Percentiles rank a stretch among this genome's conserved stretches.
These are phyloP conservation scores for Scalesia atractyloides DNA, from an alignment of 129 eudicot species.

Conservation along the genomic window DNA sequence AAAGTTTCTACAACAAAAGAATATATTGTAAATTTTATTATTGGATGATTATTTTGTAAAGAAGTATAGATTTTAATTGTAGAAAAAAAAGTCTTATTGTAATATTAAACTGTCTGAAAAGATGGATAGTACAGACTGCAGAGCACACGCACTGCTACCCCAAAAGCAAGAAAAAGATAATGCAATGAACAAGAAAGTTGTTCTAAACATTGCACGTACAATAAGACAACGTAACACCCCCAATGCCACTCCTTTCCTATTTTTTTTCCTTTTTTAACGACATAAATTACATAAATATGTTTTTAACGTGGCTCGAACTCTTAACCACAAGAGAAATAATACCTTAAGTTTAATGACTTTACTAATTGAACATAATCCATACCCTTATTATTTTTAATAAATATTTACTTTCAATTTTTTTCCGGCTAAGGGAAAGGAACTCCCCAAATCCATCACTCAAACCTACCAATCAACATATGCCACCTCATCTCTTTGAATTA, in stretches of 20 bases:
- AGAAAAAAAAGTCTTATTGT: background rate
- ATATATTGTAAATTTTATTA: background rate
- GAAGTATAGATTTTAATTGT: background rate
- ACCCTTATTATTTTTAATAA: background rate
- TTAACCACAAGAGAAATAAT: no score
- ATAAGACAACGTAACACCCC: constrained; percentile 24
- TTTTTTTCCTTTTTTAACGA: background rate
- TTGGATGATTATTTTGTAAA: background rate
- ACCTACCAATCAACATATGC: no score
- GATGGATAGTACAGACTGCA: constrained; percentile 3
- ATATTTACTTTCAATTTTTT: constrained; percentile 16
- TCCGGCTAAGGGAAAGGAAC: no score
- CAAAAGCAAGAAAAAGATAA: constrained; percentile 39
- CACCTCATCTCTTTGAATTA: no score
- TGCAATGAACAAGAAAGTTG: constrained; percentile 34
- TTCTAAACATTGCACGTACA: constrained; percentile 14
- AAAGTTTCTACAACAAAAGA: no score
- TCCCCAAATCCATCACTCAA: no score
- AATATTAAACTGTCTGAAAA: constrained; percentile 9
- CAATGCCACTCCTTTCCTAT: background rate
- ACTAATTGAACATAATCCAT: no score
- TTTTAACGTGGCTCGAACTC: no score
- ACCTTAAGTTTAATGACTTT: no score
- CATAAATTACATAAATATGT: no score
- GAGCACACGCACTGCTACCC: constrained; percentile 20